These are phyloP conservation scores for Pythium plurisporium DNA, from an alignment of 352 stramenopile genomes.

Conservation along the genomic window DNA sequence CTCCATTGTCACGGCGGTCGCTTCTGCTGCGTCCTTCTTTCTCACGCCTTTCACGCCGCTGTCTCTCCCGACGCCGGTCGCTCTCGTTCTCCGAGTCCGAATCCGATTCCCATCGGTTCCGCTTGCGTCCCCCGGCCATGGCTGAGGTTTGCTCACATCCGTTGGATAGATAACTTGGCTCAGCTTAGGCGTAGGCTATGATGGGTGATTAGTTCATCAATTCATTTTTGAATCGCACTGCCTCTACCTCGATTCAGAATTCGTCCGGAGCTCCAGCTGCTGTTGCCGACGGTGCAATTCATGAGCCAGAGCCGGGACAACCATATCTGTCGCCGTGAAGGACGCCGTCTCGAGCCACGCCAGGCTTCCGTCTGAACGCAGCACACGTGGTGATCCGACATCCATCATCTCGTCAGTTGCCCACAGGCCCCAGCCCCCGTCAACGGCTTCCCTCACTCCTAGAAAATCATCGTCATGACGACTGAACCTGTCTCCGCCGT, in stretches of 20 bases:
- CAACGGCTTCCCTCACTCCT: no score
- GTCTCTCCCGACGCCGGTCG: conserved; percentile 9
- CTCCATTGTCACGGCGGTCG: not conserved
- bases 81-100: conserved; percentile 23
- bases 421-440: no score
- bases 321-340: no score
- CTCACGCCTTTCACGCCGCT: not conserved
- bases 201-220: not conserved
- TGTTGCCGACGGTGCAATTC: not conserved
- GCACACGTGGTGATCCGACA: conserved; percentile 7
- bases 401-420: no score
- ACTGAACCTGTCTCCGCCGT: conserved; percentile 18
- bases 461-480: conserved; percentile 5
- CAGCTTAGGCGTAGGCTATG: not conserved
- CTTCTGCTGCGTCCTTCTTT: not conserved
- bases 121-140: conserved; percentile 32
- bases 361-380: not conserved
- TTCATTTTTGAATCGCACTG: conserved; percentile 10
- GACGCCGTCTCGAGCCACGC: not conserved
- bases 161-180: not conserved
- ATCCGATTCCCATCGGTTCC: conserved; percentile 65
- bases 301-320: not conserved
- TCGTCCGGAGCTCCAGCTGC: conserved; percentile 4
- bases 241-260: conserved; percentile 22
- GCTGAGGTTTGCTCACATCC: no score